Base-by-base conservation (phyloP, 139 green algal species). In the Chlorella vulgaris region DNA sequence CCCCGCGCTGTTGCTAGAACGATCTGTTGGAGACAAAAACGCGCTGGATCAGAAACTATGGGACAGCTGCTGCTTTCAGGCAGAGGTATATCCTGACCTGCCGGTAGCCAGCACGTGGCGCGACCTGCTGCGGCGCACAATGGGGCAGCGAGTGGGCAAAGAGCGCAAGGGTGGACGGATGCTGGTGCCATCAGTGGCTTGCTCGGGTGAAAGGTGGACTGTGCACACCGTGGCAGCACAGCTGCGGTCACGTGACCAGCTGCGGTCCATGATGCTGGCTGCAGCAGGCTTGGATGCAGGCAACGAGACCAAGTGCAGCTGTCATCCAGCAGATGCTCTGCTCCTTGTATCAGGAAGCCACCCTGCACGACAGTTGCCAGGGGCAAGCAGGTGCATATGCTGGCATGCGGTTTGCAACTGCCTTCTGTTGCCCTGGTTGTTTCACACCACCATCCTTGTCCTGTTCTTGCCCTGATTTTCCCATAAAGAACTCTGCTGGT, bases 301-400 rank as follows among this genome's bases (percentile, higher is more conserved):
- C 0, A 60, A 65, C 4, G 21, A 51, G 22, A 42, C 70, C 28
- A 38, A 7, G 13, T 60, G 29, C 28, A 66, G 76, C 36, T 63
- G 29, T 1, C 65, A 74, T 7, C 53, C 78, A 6, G 87, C 89
- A 0, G 84, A 91, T 65, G 92, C 87, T 22, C 76, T 96, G 61
- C 84, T 96, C 66, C 80, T 90, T 22, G 82, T 96, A 55, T 94
- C 91, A 6, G 92, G 92, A 38, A 91, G 89, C 50, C 90, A 96
- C 81, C 91, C 92, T 8, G 83, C 89, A 10, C 83, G 92, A 2
- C 39, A 31, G 0, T 55, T 94, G 74, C 88, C 88, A 0, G 67
- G 63, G 21, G 55, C 39, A 26, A 47, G 36, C 63, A 85, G 80
- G 74, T 82, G 31, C n/a, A 58, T 58, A 58, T 58, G 47, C 47